A percentile compares a stretch with the other conserved stretches of the same genome.
Conservation (phyloP, 495 filamentous ascomycete genomes). For the Cudoniella acicularis region DNA sequence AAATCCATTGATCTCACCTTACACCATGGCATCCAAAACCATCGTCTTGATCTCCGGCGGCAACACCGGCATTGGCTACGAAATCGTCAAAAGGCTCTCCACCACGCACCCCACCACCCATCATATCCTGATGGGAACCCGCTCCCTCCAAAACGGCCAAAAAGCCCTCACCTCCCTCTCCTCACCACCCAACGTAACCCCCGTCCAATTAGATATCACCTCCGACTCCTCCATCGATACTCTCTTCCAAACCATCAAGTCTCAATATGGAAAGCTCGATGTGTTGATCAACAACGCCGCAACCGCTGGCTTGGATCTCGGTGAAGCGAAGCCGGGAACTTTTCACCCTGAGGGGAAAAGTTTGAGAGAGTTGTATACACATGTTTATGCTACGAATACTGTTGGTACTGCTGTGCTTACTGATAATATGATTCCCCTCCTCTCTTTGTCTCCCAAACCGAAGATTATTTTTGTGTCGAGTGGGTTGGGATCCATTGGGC, state of each 20-base stretch:
- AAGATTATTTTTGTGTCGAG: background rate
- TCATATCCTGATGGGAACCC: slow-evolving; percentile 34
- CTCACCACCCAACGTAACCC: background rate
- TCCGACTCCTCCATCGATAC: slow-evolving; percentile 35
- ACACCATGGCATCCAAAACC: too few relatives aligned
- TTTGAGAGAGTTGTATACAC: background rate
- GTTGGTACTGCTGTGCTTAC: background rate
- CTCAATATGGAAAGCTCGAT: slow-evolving; percentile 41
- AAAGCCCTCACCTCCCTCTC: slow-evolving; percentile 26
- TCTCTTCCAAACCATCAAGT: slow-evolving; percentile 29
- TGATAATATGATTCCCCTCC: too few relatives aligned
- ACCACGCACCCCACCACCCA: slow-evolving; percentile 21
- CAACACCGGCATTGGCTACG: slow-evolving; percentile 33
- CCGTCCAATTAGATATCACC: slow-evolving; percentile 35
- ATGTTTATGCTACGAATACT: background rate
- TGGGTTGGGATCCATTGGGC: too few relatives aligned
- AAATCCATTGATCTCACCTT: too few relatives aligned
- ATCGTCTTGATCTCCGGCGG: slow-evolving; percentile 18
- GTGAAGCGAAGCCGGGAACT: background rate
- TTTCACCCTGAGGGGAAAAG: background rate
- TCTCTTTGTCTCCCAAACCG: too few relatives aligned
- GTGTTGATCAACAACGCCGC: slow-evolving; percentile 57
- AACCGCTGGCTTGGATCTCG: slow-evolving; percentile 27
- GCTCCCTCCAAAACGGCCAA: slow-evolving; percentile 28
- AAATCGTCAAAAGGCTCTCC: slow-evolving; percentile 26